Evolutionary conservation across 768 basidiomycete genomes (phyloP).

Genomic region (Calocybe cyanea): DNA sequence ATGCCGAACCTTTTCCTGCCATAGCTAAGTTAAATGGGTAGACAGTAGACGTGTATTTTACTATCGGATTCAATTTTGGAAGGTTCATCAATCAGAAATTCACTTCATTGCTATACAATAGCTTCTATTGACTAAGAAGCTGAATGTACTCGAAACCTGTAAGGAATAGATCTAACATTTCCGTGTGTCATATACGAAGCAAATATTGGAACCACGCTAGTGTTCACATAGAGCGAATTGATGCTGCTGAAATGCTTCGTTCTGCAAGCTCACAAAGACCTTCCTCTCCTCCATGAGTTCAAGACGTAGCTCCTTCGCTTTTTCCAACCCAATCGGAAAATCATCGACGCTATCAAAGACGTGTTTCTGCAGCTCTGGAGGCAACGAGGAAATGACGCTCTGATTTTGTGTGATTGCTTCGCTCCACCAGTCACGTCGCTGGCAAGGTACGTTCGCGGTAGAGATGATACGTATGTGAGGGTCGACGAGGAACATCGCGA

Average conservation of each 20-base stretch:
- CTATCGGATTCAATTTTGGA: no score
- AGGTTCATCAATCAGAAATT: no score
- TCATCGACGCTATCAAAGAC: slow-evolving; percentile 16
- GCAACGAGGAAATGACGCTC: slow-evolving; percentile 16
- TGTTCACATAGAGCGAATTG: slow-evolving; percentile 20
- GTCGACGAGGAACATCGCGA: slow-evolving; percentile 19
- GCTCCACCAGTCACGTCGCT: slow-evolving; percentile 22
- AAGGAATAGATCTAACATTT: no score
- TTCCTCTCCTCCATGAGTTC: slow-evolving; percentile 25
- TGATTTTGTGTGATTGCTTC: slow-evolving; percentile 7
- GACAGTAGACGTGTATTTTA: no score
- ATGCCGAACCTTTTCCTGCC: no score
- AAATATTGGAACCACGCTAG: no score
- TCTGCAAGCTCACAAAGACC: slow-evolving; percentile 12
- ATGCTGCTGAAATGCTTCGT: slow-evolving; percentile 5
- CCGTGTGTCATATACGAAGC: no score
- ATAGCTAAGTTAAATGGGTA: no score
- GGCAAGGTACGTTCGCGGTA: slow-evolving; percentile 23
- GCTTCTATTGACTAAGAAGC: no score
- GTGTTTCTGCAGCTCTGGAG: slow-evolving; percentile 17
- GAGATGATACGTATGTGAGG: slow-evolving; percentile 20
- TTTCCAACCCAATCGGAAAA: slow-evolving; percentile 19
- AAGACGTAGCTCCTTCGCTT: slow-evolving; percentile 20
- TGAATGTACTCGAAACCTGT: no score
- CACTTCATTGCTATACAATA: no score